Base-by-base conservation (phyloP, 1,284 basidiomycete genomes). In the Anthracocystis panici-leucophaei region DNA sequence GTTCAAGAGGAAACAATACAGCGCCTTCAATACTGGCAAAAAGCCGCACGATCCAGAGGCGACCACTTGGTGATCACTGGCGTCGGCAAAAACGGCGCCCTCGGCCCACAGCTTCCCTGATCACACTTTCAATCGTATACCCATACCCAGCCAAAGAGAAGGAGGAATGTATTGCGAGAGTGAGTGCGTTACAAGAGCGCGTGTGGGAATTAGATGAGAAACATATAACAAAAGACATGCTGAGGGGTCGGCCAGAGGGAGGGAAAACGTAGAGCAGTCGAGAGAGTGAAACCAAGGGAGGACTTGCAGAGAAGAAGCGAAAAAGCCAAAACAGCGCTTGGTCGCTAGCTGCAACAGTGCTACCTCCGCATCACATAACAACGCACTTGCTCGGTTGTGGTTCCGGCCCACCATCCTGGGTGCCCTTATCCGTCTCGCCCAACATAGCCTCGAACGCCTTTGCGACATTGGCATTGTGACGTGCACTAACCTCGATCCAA, bases 401-500 rank as follows among this genome's bases (percentile, higher is more conserved):
- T 56, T 83, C 81, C 25, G 76, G 74, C 8, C 80, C 82, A 33
- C 75, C 78, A 35, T 78, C 79, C 16, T 57, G 55, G 5, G 78
- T 68, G 20, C 77, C 75, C 57, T 77, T 72, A 44, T 84, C 83
- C 21, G 81, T 84, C 73, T 84, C 80, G 33, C 71, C 79, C 20
- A 84, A 64, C 62, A 82, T 81, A 3, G 82, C 64, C 61, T 84
- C 83, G 54, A 84, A 84, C 10, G 83, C 80, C 66, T 84, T 84
- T 59, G 75, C 73, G 52, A 85, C 80, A 40, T 85, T 85, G 18
- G 78, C 77, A 49, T 83, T 82, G 64, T 85, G 83, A 12, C 83
- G 58, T 31, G 83, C 83, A 48, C 77, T 80, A 20, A 81, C 79
- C 65, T 85, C 83, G 64, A 82, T 64, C 82, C 82, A 85, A 6